Conservation (phyloP, 2,329 filamentous ascomycete genomes). For the Fusarium sp. region DNA sequence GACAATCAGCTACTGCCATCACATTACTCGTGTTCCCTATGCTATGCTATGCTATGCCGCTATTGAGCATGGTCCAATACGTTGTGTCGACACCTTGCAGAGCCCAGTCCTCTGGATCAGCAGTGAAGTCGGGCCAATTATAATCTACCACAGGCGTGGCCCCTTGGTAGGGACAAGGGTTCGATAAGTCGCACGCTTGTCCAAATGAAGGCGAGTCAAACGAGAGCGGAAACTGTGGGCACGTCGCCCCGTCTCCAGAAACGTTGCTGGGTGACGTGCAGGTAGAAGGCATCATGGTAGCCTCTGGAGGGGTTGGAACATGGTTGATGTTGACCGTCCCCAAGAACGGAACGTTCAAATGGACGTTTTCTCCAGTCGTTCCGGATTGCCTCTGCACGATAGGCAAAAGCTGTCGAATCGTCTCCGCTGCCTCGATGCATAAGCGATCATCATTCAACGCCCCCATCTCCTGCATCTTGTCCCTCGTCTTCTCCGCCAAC, state of each 20-base stretch:
- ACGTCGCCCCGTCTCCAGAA: constrained; percentile 4
- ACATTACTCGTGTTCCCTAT: not conserved
- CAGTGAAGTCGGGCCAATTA: constrained; percentile 42
- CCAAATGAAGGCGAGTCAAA: constrained; percentile 20
- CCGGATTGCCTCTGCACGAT: constrained; percentile 48
- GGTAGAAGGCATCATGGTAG: constrained; percentile 28
- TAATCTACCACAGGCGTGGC: constrained; percentile 13
- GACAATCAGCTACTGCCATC: not conserved
- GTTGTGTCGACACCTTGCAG: constrained; percentile 53
- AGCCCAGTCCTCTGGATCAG: constrained; percentile 52
- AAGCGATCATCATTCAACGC: constrained; percentile 53
- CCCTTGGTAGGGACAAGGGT: constrained; percentile 13
- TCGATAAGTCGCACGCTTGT: constrained; percentile 9
- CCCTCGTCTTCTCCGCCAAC: constrained; percentile 50
- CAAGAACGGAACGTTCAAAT: constrained; percentile 57
- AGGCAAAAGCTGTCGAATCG: constrained; percentile 55
- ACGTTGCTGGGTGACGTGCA: constrained; percentile 21
- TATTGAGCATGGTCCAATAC: constrained; percentile 49
- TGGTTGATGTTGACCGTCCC: constrained; percentile 57
- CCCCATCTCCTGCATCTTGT: constrained; percentile 53
- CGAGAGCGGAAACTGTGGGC: constrained; percentile 15
- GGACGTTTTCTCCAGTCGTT: constrained; percentile 39
- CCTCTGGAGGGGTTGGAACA: constrained; percentile 25
- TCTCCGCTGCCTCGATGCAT: constrained; percentile 53
- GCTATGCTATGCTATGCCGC: constrained; percentile 31